Base-by-base conservation (phyloP, 805 yeast species). In the Candida endomychidarum region DNA sequence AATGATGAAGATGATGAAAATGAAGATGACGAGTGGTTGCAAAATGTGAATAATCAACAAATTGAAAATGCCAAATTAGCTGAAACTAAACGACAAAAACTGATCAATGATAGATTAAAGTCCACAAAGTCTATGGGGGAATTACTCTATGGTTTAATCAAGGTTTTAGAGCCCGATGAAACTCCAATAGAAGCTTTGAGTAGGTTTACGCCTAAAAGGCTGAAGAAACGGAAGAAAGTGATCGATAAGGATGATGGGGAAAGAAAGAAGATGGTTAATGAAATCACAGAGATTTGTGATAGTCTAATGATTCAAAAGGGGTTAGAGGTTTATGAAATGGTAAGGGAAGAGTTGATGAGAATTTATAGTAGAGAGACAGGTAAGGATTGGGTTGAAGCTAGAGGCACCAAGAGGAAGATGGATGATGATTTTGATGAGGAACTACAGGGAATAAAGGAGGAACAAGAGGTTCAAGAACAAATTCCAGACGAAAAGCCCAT, bases 171-270 rank as follows among this genome's bases (percentile, higher is more conserved):
- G 34, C 79, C 83, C 0, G 80, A 75, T 2, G 89, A 83, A 51
- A 71, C 80, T 0, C 72, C 82, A 2, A 46, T 77, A 54, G 86
- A 82, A 50, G 74, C 79, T 1, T 56, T 83, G 23, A 54, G 76
- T 50, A 48, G 65, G 68, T 45, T 61, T 60, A 43, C 67, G 57
- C 53, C 57, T 23, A 38, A 43, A 49, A 36, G 60, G 49, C 48
- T 41, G 31, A 48, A 33, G 44, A 45, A 41, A 49, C 48, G 34
- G 41, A 49, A 37, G 38, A 49, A 31, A 25, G 37, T 34, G 4
- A 10, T 21, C 3, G 31, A 29, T 42, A 29, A 15, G 4, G 15
- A 9, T 8, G 35, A 35, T 5, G 9, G 6, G 2, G 9, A 15
- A 3, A 23, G 35, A n/a, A 32, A 23, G 15, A n/a, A 15, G 18